A percentile compares a stretch with the other conserved stretches of the same genome.
phyloP scores from a whole-genome alignment of 371 early-diverging fungal species.

The Apophysomyces ossiformis region DNA sequence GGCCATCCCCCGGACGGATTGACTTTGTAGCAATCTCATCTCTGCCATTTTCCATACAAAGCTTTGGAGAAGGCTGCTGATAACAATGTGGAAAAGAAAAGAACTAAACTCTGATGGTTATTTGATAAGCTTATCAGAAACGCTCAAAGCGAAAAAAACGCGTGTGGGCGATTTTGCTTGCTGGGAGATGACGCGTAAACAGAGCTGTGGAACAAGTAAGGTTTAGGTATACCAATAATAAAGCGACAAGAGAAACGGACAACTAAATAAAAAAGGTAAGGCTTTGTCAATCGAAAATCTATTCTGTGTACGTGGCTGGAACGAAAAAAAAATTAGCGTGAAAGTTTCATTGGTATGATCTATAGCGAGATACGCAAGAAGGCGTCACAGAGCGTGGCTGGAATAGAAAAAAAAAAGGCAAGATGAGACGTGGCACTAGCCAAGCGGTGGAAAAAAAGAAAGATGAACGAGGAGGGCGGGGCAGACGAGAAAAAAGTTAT shows the following conservation, averaged over 20 bases:
- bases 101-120: neutral
- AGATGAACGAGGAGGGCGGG: no score
- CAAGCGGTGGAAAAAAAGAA: neutral
- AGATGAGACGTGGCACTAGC: neutral
- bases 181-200: no score
- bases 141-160: no score
- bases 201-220: no score
- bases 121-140: no score
- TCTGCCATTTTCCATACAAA: neutral
- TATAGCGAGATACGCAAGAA: neutral
- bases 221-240: neutral
- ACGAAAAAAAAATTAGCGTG: neutral
- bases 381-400: constrained; percentile 4
- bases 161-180: no score
- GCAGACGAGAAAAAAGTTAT: neutral
- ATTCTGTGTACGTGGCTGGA: constrained; percentile 7
- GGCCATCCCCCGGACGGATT: neutral
- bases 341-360: neutral
- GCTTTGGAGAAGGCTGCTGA: neutral
- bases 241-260: neutral
- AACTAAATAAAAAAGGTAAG: constrained; percentile 6
- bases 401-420: constrained; percentile 4
- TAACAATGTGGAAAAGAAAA: neutral
- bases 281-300: neutral
- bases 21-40: neutral